Percentiles rank a stretch among this genome's conserved stretches.
These are phyloP conservation scores for Pichia cabralensis DNA, from an alignment of 805 yeast genomes.

Conservation along the genomic window DNA sequence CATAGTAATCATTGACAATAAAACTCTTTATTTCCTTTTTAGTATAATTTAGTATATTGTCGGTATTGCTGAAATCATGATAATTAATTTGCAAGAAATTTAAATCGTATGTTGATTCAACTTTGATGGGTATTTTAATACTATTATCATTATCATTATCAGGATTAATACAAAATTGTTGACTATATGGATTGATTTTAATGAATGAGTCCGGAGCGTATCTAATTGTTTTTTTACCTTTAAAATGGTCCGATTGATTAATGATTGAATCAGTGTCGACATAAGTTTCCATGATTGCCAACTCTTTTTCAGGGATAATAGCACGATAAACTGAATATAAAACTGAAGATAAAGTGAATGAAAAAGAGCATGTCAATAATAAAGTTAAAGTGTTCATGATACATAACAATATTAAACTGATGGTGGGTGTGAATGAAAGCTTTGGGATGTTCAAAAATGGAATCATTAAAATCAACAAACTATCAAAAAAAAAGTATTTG, in stretches of 20 bases:
- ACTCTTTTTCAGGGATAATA: conserved; percentile 22
- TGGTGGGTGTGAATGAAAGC: conserved; percentile 50
- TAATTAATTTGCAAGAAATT: conserved; percentile 56
- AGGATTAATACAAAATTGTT: conserved; percentile 49
- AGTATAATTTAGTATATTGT: conserved; percentile 42
- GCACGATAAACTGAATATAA: conserved; percentile 12
- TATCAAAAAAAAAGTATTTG: conserved; percentile 69
- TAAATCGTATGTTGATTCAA: conserved; percentile 72
- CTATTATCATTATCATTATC: conserved; percentile 21
- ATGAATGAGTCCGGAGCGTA: conserved; percentile 90
- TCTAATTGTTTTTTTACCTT: conserved; percentile 78
- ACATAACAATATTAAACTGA: conserved; percentile 39
- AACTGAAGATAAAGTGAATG: conserved; percentile 33
- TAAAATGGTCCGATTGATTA: conserved; percentile 56
- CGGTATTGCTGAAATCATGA: conserved; percentile 43
- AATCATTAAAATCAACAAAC: conserved; percentile 54
- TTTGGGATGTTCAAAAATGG: conserved; percentile 73
- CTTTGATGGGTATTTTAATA: conserved; percentile 56
- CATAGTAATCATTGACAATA: conserved; percentile 17
- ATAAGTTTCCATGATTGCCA: conserved; percentile 24
- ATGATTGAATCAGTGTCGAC: conserved; percentile 26
- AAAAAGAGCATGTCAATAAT: conserved; percentile 40
- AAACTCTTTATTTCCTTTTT: conserved; percentile 41
- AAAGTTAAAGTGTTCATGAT: conserved; percentile 41
- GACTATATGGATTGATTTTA: conserved; percentile 63